A percentile compares a stretch with the other conserved stretches of the same genome.
These are phyloP conservation scores for Cytidiella melzeri DNA, from an alignment of 768 basidiomycete genomes.

Conservation along the genomic window DNA sequence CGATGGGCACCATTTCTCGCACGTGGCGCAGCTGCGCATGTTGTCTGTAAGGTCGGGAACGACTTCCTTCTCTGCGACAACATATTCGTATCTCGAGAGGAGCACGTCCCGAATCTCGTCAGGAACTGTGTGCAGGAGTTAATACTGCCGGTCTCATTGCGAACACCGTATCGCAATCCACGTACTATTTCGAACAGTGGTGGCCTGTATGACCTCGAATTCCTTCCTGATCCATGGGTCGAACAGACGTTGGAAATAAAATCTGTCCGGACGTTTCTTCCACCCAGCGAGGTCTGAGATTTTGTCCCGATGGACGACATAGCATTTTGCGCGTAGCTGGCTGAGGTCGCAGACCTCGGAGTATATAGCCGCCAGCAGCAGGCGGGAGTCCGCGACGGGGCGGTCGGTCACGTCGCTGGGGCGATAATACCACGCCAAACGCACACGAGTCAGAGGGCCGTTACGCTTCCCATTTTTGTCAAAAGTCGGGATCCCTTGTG, in stretches of 20 bases:
- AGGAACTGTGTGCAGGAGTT: slow-evolving; percentile 51
- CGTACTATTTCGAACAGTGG: slow-evolving; percentile 86
- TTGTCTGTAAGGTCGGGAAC: slow-evolving; percentile 85
- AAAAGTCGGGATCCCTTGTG: slow-evolving; percentile 46
- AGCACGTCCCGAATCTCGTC: slow-evolving; percentile 74
- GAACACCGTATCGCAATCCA: slow-evolving; percentile 14
- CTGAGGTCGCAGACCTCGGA: slow-evolving; percentile 94
- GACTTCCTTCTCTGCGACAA: slow-evolving; percentile 91
- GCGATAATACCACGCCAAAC: slow-evolving; percentile 95
- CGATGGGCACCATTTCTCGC: slow-evolving; percentile 86
- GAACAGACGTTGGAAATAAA: slow-evolving; percentile 93
- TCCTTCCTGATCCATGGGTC: slow-evolving; percentile 98
- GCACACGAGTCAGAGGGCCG: slow-evolving; percentile 73
- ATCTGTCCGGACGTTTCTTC: slow-evolving; percentile 92
- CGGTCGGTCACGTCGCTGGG: slow-evolving; percentile 94
- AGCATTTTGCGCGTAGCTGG: slow-evolving; percentile 88
- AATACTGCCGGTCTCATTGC: slow-evolving; percentile 12
- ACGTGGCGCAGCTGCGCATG: slow-evolving; percentile 80
- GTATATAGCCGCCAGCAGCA: slow-evolving; percentile 93
- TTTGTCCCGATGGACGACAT: slow-evolving; percentile 92
- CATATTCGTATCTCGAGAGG: slow-evolving; percentile 83
- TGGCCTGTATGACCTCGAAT: slow-evolving; percentile 89
- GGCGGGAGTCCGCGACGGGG: slow-evolving; percentile 81
- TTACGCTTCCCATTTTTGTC: slow-evolving; percentile 63
- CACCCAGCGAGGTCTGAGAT: slow-evolving; percentile 88